A percentile compares a stretch with the other conserved stretches of the same genome.
These are phyloP conservation scores for Grosmannia huntii DNA, from an alignment of 2,329 filamentous ascomycete genomes.

Conservation along the genomic window DNA sequence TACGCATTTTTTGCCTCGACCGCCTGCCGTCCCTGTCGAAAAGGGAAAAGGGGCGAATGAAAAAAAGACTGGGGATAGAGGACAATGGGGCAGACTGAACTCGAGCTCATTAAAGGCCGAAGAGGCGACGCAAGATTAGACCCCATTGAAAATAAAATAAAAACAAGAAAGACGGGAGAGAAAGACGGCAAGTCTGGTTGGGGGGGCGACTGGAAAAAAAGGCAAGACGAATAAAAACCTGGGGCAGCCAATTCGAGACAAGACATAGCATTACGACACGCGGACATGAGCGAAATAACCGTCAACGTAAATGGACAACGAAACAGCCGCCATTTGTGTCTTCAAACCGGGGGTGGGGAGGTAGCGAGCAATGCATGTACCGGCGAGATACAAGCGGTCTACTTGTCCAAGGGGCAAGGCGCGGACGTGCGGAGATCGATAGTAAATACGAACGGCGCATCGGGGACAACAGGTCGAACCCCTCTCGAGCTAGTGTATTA, in stretches of 20 bases:
- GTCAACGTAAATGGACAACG: background rate
- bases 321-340: too few relatives aligned
- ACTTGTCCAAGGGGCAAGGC: background rate
- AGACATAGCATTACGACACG: background rate
- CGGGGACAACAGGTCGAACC: background rate
- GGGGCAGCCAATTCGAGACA: constrained; percentile 1
- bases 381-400: background rate
- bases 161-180: background rate
- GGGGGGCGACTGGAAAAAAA: background rate
- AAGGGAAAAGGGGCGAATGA: background rate
- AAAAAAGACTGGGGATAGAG: background rate
- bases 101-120: background rate
- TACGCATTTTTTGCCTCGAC: background rate
- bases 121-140: background rate
- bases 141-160: background rate
- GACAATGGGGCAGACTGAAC: background rate
- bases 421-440: constrained; percentile 6
- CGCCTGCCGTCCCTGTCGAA: background rate
- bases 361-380: background rate
- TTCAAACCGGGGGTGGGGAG: background rate
- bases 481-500: background rate
- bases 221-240: background rate
- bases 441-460: constrained; percentile 8
- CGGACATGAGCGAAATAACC: background rate
- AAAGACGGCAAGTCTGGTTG: background rate